Evolutionary conservation across 306 rosid species (phyloP).

Genomic region (Quercus agrifolia): DNA sequence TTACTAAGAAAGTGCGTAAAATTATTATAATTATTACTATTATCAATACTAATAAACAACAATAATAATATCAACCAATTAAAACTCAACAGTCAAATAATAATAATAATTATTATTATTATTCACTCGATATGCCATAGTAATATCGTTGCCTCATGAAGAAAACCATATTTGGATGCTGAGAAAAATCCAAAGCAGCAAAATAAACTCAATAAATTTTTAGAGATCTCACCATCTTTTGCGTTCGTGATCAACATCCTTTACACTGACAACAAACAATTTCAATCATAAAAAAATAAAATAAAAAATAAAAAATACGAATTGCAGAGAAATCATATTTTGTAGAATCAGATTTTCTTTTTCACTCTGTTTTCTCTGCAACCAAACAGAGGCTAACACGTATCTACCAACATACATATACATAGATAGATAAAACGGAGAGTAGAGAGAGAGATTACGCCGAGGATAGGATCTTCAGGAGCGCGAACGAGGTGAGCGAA

Average conservation of each 20-base stretch:
- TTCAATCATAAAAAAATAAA: not conserved
- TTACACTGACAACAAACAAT: not conserved
- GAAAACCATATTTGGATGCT: not conserved
- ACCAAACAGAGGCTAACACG: not conserved
- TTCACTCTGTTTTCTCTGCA: not conserved
- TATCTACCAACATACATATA: too few species aligned
- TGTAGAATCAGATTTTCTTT: not conserved
- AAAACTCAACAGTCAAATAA: not conserved
- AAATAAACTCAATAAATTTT: not conserved
- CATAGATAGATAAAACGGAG: too few species aligned
- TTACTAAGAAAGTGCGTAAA: too few species aligned
- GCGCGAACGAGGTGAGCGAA: slow-evolving; percentile 77
- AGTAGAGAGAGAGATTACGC: slow-evolving; percentile 35
- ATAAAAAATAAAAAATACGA: not conserved
- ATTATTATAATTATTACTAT: not conserved
- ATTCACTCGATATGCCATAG: not conserved
- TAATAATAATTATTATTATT: not conserved
- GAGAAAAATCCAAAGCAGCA: not conserved
- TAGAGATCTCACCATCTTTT: not conserved
- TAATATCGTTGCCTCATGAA: not conserved
- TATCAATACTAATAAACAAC: not conserved
- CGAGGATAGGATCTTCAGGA: slow-evolving; percentile 97
- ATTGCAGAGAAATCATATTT: not conserved
- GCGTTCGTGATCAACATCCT: not conserved
- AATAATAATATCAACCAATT: not conserved